Base-by-base conservation (phyloP, 2,329 filamentous ascomycete genomes). In the Arthrobotrys conoides region DNA sequence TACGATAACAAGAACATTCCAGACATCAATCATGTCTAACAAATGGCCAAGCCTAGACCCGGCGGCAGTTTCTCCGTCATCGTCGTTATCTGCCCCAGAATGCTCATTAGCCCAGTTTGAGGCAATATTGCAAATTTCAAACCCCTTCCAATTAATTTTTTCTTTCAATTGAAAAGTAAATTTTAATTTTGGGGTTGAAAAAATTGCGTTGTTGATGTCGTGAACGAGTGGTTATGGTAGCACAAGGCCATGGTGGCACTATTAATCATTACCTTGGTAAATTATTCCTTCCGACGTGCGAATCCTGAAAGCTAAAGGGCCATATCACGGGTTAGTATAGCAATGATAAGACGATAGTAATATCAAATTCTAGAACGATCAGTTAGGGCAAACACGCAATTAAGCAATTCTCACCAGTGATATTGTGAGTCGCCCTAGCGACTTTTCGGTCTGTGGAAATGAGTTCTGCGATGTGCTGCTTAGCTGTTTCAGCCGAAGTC, bases 41-140 rank as follows among this genome's bases (percentile, higher is more conserved):
- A 99, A 86, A 85, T 97, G 93, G 77, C 98, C 85, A 83, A 99
- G 85, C 49, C 96, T 88, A 0, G 92, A 91, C 0, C 96, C 96
- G 0, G 96, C 96, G 5, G 96, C 96, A 27, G 92, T 92, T 87
- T 99, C 96, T 1, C 96, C 96, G 84, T 99, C 96, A 82, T 99
- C 96, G 82, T 99, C 93, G 83, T 91, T 97, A 85, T 99, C 96
- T 79, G 65, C 51, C 36, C 51, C 49, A 48, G 53, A 51, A 68
- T 49, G 64, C n/a, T n/a, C n/a, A n/a, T 71, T 70, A 72, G 68
- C 22, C 14, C 18, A 46, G n/a, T 20, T 20, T 27, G 20, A 22
- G 3, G 36, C 33, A 8, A 44, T 16, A 18, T 46, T 46, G 27
- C 27, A 30, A 30, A 30, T 30, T 30, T 9, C 5, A 48, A 48